These are phyloP conservation scores for Macrocybe gigantea DNA, from an alignment of 768 basidiomycete species.

Conservation along the genomic window DNA sequence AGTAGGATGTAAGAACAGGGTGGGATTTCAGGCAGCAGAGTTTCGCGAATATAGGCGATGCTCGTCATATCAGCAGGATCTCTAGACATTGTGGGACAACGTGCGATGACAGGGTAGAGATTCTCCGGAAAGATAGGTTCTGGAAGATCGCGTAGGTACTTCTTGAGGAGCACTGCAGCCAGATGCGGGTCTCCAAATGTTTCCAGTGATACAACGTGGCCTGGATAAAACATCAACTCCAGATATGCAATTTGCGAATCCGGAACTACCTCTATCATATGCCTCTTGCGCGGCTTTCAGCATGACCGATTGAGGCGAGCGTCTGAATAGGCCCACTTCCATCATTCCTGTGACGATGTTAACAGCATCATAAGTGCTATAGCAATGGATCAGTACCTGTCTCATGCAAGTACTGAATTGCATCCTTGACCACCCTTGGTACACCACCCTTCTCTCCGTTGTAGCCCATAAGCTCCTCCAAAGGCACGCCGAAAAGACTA, in stretches of 20 bases:
- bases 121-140: constrained; percentile 71
- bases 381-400: constrained; percentile 33
- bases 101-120: constrained; percentile 57
- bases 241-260: background rate
- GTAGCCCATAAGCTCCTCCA: constrained; percentile 81
- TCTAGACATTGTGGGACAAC: constrained; percentile 56
- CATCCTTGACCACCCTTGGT: constrained; percentile 77
- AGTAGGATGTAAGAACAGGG: constrained; percentile 72
- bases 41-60: constrained; percentile 63
- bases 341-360: constrained; percentile 39
- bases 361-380: background rate
- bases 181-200: constrained; percentile 74
- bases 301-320: constrained; percentile 68
- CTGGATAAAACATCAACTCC: constrained; percentile 25
- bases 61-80: constrained; percentile 52
- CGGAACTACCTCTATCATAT: constrained; percentile 65
- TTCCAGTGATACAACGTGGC: constrained; percentile 73
- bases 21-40: constrained; percentile 59
- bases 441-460: constrained; percentile 78
- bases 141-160: constrained; percentile 77
- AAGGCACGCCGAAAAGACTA: constrained; percentile 70
- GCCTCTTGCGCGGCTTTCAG: constrained; percentile 76
- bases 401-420: constrained; percentile 64
- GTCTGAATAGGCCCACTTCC: constrained; percentile 77
- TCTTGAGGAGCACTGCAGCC: constrained; percentile 82